phyloP scores from a whole-genome alignment of 345 rosid species.

The Carallia pectinifolia region DNA sequence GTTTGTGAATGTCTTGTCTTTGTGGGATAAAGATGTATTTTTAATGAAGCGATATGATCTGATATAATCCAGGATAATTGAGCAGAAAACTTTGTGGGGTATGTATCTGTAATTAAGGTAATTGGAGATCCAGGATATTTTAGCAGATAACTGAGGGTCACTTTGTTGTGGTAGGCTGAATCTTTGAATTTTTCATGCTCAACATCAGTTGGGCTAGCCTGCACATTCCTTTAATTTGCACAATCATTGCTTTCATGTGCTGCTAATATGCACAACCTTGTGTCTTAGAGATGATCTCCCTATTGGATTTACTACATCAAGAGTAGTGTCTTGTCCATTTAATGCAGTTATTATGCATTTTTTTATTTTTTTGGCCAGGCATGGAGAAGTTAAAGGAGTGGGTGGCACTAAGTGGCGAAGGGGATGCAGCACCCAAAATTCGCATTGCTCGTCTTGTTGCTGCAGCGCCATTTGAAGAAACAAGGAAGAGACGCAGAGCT shows the following conservation, averaged over 20 bases:
- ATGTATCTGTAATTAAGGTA: constrained; percentile 5
- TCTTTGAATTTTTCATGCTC: not conserved
- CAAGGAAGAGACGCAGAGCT: constrained; percentile 91
- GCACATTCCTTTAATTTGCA: not conserved
- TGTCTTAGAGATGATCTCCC: not conserved
- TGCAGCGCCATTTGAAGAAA: constrained; percentile 75
- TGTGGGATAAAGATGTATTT: no score
- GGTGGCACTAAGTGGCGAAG: constrained; percentile 68
- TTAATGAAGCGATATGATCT: no score
- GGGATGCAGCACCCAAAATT: constrained; percentile 61
- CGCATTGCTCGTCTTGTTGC: constrained; percentile 69
- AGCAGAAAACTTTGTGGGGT: not conserved
- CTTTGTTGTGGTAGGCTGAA: not conserved
- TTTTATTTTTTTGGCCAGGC: constrained; percentile 36
- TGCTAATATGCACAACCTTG: not conserved
- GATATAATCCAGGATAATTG: no score
- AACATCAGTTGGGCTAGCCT: not conserved
- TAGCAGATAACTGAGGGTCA: not conserved
- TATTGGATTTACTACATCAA: not conserved
- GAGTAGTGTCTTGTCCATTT: not conserved
- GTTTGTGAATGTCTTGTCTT: no score
- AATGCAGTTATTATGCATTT: not conserved
- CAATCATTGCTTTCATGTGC: no score
- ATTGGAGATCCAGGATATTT: not conserved
- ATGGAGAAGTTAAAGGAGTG: constrained; percentile 80